Evolutionary conservation across 1,284 basidiomycete species (phyloP), one percentile per base, ranked within the genome.

Genomic region (Cutaneotrichosporon sp.): DNA sequence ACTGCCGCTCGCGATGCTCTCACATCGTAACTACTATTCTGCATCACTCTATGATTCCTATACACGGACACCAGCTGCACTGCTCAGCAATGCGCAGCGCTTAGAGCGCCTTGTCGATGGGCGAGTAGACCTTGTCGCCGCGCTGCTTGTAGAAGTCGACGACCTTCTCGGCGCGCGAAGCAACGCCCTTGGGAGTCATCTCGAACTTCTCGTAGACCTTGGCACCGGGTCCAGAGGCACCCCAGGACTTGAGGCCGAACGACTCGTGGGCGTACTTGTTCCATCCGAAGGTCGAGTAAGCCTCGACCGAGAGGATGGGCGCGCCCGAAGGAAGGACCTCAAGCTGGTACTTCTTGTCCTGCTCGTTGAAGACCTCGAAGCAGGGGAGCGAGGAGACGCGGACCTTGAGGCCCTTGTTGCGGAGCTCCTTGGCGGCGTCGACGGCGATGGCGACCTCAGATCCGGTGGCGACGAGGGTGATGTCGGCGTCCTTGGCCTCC

Each of bases 221-320:
- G 73, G 83, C 81, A 74, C 89, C 92, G 17, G 92, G 91, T 44
- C 86, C 92, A 38, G 90, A 94, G 29, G 88, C 84, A 72, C 92
- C 92, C 84, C 87, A 93, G 24, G 78, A 80, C 51, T 79, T 72
- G 57, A 93, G 77, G 71, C 90, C 90, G 63, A 81, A 87, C 80
- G 88, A 85, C 81, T 91, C 88, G 72, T 93, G 90, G 63, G 85
- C 84, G 80, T 89, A 90, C 75, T 85, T 85, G 60, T 82, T 81
- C 90, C 90, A 92, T 60, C 88, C 88, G 62, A 81, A 77, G 47
- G 87, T 88, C 44, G 74, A 67, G 75, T 80, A 83, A 25, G 90
- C 91, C 78, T 97, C 92, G 59, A 97, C 81, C 43, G 90, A 89
- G 60, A 97, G 73, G 71, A 96, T 86, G 41, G 92, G 92, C 33